Evolutionary conservation across 2,329 filamentous ascomycete genomes (phyloP).

Genomic region (Bipolaris gigantea): DNA sequence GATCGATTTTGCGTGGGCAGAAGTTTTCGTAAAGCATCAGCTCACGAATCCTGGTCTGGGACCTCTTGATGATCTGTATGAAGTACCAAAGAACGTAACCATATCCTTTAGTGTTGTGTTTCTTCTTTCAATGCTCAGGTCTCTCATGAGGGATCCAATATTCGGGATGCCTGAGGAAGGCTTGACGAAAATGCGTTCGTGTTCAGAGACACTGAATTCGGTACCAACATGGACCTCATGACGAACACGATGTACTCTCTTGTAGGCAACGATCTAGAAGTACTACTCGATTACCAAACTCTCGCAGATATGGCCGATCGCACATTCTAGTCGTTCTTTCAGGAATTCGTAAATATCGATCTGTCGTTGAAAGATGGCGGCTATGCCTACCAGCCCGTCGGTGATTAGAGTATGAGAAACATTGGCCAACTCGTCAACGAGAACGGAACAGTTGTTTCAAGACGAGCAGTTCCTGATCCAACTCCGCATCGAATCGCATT

Average conservation of each 20-base stretch:
- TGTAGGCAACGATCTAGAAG: conserved; percentile 21
- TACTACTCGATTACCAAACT: conserved; percentile 19
- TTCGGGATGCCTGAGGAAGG: conserved; percentile 11
- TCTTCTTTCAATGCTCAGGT: background rate
- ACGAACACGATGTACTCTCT: conserved; percentile 33
- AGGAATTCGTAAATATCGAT: conserved; percentile 18
- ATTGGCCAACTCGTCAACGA: conserved; percentile 5
- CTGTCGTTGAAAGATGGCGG: conserved; percentile 20
- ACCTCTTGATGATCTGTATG: background rate
- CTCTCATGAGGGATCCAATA: conserved; percentile 5
- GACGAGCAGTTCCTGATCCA: conserved; percentile 6
- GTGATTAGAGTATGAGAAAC: conserved; percentile 13
- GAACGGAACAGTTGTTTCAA: conserved; percentile 7
- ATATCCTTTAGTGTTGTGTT: background rate
- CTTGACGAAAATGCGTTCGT: conserved; percentile 27
- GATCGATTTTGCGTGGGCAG: background rate
- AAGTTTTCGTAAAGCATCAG: background rate
- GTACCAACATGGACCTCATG: conserved; percentile 39
- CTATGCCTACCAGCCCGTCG: conserved; percentile 29
- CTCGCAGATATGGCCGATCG: conserved; percentile 17
- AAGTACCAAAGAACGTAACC: background rate
- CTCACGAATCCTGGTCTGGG: background rate
- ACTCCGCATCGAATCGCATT: conserved; percentile 14
- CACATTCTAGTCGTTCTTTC: conserved; percentile 28
- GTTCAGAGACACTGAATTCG: conserved; percentile 24